phyloP scores from a whole-genome alignment of 441 rosid species.

The Kokia cookei region DNA sequence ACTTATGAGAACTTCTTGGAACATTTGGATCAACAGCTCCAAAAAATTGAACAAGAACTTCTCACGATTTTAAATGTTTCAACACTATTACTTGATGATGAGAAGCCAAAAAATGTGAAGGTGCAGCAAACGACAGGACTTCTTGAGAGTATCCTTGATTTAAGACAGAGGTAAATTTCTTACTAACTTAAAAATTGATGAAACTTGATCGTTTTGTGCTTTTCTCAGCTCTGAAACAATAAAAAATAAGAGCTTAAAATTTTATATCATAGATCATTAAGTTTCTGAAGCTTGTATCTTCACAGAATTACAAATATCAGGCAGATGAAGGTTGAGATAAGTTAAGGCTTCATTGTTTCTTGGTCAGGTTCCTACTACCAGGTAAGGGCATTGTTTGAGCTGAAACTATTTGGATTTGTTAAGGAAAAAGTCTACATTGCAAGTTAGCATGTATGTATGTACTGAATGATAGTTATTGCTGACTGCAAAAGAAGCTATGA shows the following conservation, averaged over 20 bases:
- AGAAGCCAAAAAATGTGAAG: conserved; percentile 42
- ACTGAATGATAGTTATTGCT: not conserved
- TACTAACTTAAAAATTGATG: not conserved
- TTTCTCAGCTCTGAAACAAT: conserved; percentile 5
- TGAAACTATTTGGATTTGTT: conserved; percentile 8
- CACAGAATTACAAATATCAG: conserved; percentile 34
- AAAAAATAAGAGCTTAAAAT: not conserved
- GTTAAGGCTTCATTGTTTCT: conserved; percentile 8
- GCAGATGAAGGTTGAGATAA: conserved; percentile 19
- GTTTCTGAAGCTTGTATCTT: conserved; percentile 7
- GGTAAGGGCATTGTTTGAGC: conserved; percentile 10
- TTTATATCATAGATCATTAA: not conserved
- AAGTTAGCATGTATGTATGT: not conserved
- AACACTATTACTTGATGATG: conserved; percentile 36
- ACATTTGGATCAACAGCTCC: conserved; percentile 54
- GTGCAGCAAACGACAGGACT: conserved; percentile 60
- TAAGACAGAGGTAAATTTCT: conserved; percentile 50
- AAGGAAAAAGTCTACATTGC: not conserved
- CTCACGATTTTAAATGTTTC: conserved; percentile 54
- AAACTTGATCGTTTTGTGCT: not conserved
- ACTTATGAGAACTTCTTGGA: conserved; percentile 65
- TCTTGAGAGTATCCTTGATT: conserved; percentile 42
- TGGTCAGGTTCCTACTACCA: conserved; percentile 4
- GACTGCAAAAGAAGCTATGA: not conserved
- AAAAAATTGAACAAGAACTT: conserved; percentile 60